Conservation (phyloP, 2,329 filamentous ascomycete genomes). For the Aspergillus udagawae region DNA sequence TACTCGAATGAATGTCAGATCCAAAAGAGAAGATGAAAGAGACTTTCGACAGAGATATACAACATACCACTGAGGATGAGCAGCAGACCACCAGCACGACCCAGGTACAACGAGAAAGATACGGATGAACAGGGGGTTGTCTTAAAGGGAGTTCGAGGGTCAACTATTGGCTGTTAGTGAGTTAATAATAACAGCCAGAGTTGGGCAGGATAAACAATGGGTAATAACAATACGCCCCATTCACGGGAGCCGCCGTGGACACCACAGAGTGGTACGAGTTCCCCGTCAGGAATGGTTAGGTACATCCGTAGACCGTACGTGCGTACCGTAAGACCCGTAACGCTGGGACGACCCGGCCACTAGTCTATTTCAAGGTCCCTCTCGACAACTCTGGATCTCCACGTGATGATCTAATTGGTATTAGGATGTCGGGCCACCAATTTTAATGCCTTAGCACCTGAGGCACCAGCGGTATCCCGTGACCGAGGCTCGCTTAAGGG, state of each 20-base stretch:
- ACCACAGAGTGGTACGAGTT: not conserved
- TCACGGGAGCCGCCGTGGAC: not conserved
- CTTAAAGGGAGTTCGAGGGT: conserved; percentile 12
- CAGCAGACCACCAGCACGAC: conserved; percentile 5
- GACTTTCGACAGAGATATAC: conserved; percentile 7
- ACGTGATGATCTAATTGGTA: conserved; percentile 7
- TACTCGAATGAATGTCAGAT: conserved; percentile 3
- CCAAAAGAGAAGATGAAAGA: conserved; percentile 6
- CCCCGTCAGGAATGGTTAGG: not conserved
- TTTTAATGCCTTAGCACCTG: conserved; percentile 1
- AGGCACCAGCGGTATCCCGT: conserved; percentile 18
- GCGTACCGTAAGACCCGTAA: conserved; percentile 19
- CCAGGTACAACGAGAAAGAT: conserved; percentile 20
- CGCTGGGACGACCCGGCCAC: conserved; percentile 16
- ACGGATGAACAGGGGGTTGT: conserved; percentile 13
- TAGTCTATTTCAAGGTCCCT: conserved; percentile 10
- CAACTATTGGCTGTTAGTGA: conserved; percentile 17
- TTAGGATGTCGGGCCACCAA: conserved; percentile 13
- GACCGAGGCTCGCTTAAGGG: conserved; percentile 37
- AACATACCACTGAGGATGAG: conserved; percentile 12
- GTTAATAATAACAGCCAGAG: not conserved
- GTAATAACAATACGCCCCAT: not conserved
- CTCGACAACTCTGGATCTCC: not conserved
- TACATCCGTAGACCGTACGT: not conserved
- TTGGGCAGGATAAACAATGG: not conserved